Conservation (phyloP, 441 rosid species). For the Populus hybrid region DNA sequence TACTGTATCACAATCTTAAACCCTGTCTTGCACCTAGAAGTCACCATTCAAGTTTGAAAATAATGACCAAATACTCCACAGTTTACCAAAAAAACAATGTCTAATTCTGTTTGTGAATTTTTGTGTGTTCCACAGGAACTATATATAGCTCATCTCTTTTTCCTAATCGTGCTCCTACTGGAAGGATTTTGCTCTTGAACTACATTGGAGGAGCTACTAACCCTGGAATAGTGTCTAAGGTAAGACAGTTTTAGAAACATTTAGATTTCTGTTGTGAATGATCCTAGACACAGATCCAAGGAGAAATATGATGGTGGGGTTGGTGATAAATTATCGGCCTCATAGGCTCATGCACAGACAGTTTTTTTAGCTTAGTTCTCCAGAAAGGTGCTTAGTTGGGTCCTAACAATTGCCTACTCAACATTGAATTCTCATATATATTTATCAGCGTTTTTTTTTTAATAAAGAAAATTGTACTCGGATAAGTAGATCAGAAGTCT, state of each 20-base stretch:
- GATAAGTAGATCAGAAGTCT: background rate
- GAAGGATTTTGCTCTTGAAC: slow-evolving; percentile 71
- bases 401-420: background rate
- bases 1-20: slow-evolving; percentile 7
- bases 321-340: background rate
- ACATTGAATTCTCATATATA: background rate
- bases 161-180: slow-evolving; percentile 80
- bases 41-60: background rate
- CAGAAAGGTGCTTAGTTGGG: background rate
- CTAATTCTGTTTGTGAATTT: background rate
- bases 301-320: background rate
- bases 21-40: slow-evolving; percentile 5
- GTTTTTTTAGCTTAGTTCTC: background rate
- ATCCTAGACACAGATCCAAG: background rate
- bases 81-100: background rate
- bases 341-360: background rate
- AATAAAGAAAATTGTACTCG: background rate
- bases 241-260: slow-evolving; percentile 16
- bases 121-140: slow-evolving; percentile 44
- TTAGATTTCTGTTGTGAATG: background rate
- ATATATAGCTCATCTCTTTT: slow-evolving; percentile 84
- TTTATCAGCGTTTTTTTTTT: too few species aligned
- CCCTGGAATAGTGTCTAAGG: slow-evolving; percentile 74
- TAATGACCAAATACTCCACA: background rate
- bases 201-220: slow-evolving; percentile 85